Evolutionary conservation across 2,329 filamentous ascomycete species (phyloP).

Genomic region (Dothideomycetes sp.): DNA sequence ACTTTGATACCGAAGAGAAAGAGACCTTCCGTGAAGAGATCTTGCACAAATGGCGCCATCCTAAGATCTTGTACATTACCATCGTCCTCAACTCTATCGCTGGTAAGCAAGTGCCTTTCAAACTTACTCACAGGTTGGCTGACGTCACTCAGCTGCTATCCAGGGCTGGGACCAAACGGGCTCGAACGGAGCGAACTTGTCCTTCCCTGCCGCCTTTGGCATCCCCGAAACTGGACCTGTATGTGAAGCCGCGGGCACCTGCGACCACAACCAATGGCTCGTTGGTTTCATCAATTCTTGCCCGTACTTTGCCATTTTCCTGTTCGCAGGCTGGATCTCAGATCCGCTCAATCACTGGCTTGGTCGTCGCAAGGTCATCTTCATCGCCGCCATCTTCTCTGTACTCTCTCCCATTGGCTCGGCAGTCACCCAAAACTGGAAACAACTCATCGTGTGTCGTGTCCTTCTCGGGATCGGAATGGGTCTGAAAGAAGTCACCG

Average conservation of each 20-base stretch:
- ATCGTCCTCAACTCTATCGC: constrained; percentile 45
- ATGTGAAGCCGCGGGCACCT: constrained; percentile 18
- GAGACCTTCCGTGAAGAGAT: constrained; percentile 37
- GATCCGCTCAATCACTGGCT: constrained; percentile 23
- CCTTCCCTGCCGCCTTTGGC: constrained; percentile 34
- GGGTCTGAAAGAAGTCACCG: constrained; percentile 15
- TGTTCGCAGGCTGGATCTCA: constrained; percentile 19
- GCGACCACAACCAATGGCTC: constrained; percentile 41
- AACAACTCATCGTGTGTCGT: constrained; percentile 13
- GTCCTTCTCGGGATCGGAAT: constrained; percentile 17
- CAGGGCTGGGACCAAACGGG: constrained; percentile 47
- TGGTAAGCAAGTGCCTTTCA: no score
- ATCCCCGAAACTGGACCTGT: constrained; percentile 36
- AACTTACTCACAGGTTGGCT: no score
- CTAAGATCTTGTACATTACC: constrained; percentile 39
- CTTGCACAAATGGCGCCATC: constrained; percentile 42
- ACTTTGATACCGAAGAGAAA: constrained; percentile 34
- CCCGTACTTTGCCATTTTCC: constrained; percentile 39
- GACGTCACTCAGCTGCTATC: constrained; percentile 33
- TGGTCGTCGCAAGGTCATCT: constrained; percentile 29
- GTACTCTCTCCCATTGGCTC: constrained; percentile 9
- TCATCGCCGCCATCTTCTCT: constrained; percentile 23
- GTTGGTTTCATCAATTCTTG: constrained; percentile 59
- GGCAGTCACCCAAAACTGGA: constrained; percentile 13
- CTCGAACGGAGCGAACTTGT: constrained; percentile 45